Evolutionary conservation across 305 asterid species (phyloP).

Genomic region (Fraxinus floribunda): DNA sequence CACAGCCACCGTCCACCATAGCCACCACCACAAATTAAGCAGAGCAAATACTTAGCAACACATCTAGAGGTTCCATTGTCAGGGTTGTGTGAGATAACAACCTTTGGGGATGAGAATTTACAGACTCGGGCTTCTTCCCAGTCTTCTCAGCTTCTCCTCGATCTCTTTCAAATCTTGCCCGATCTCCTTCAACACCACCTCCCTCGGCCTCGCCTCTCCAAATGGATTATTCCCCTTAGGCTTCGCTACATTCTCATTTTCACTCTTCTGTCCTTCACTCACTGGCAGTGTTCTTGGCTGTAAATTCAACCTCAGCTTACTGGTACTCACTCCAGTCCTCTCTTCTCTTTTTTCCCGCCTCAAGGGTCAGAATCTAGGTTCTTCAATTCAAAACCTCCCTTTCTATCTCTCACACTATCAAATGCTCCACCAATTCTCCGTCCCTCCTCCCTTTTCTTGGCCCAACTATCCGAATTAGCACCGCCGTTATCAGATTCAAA

Average conservation of each 20-base stretch:
- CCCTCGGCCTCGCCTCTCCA: conserved; percentile 93
- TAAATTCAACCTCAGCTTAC: conserved; percentile 47
- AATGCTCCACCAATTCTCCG: conserved; percentile 29
- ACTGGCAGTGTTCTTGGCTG: conserved; percentile 42
- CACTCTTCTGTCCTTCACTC: conserved; percentile 19
- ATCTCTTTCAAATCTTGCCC: conserved; percentile 88
- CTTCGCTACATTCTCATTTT: conserved; percentile 31
- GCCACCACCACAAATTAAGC: no score
- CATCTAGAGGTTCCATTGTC: no score
- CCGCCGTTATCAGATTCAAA: conserved; percentile 63
- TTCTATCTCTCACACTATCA: neutral
- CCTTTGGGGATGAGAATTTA: no score
- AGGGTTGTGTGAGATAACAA: no score
- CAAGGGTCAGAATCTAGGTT: conserved; percentile 31
- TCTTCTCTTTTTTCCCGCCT: conserved; percentile 40
- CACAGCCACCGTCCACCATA: no score
- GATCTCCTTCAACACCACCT: conserved; percentile 90
- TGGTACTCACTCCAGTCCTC: conserved; percentile 26
- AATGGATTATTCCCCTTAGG: conserved; percentile 70
- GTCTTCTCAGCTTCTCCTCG: conserved; percentile 38
- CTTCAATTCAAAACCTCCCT: neutral
- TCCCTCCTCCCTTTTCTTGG: conserved; percentile 65
- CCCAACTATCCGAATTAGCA: conserved; percentile 70
- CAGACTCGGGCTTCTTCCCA: no score
- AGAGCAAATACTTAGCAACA: no score